Evolutionary conservation across 2,329 filamentous ascomycete genomes (phyloP).

Genomic region (Dichotomopilus funicola): DNA sequence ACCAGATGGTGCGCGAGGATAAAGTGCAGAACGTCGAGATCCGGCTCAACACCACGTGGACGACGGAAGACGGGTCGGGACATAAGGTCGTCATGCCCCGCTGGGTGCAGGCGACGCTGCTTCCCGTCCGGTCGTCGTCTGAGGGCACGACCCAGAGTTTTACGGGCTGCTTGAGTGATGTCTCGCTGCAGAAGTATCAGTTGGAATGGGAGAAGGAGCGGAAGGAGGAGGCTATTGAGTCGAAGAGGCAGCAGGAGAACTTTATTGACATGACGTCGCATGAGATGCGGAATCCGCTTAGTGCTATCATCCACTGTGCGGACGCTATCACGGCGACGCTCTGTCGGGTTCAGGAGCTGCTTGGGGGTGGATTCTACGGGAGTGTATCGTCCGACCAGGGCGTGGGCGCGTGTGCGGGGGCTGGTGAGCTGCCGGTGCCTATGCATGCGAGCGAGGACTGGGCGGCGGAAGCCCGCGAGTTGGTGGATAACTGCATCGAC

Average conservation of each 20-base stretch:
- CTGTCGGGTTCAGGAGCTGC: constrained; percentile 37
- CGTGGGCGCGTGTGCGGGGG: too few species aligned
- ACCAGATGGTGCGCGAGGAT: constrained; percentile 35
- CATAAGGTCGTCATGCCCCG: constrained; percentile 39
- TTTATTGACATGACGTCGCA: constrained; percentile 73
- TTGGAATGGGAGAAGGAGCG: constrained; percentile 43
- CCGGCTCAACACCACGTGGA: constrained; percentile 42
- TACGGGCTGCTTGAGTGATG: constrained; percentile 44
- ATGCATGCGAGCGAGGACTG: constrained; percentile 21
- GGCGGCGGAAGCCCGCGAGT: constrained; percentile 32
- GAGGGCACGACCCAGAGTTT: constrained; percentile 43
- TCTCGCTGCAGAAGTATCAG: constrained; percentile 45
- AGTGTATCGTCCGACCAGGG: too few species aligned
- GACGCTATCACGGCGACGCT: constrained; percentile 58
- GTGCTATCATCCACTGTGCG: constrained; percentile 66
- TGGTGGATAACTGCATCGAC: constrained; percentile 58
- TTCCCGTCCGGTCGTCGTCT: constrained; percentile 42
- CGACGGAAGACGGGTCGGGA: constrained; percentile 39
- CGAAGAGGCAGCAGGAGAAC: constrained; percentile 66
- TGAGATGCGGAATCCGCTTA: constrained; percentile 68
- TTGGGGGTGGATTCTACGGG: constrained; percentile 22
- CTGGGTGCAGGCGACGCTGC: constrained; percentile 45
- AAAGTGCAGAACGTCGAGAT: constrained; percentile 42
- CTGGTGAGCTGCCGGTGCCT: not conserved
- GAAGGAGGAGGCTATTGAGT: constrained; percentile 51